Base-by-base conservation (phyloP, 2,329 filamentous ascomycete genomes). In the Aspergillus fischeri region DNA sequence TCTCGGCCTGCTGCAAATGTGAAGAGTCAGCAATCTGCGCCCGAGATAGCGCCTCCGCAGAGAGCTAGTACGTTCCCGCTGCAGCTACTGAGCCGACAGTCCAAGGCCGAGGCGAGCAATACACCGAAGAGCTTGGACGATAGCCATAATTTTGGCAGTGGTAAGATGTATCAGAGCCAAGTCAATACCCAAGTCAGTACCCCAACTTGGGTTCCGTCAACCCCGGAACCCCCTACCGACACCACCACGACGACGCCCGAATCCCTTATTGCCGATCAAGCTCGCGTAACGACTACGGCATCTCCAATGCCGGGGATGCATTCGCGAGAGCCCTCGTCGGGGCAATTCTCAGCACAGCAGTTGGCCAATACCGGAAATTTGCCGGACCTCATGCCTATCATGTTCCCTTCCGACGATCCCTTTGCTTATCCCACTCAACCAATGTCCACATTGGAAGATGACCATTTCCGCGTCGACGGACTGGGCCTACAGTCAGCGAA, bases 361-460 rank as follows among this genome's bases (percentile, higher is more conserved):
- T 70, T 75, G 53, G 65, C 66, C 32, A 70, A 67, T 50, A 52
- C 64, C 7, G 61, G 60, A 41, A 72, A 73, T 54, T 70, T 80
- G 17, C 77, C 77, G 1, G 78, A 80, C 62, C 68, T 81, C 42
- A 78, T 77, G 72, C 76, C 75, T 8, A 77, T 80, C 63, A 81
- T 81, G 78, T 81, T 77, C 58, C 78, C 78, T 3, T 79, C 78
- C 1, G 75, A 75, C 56, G 78, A 81, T 55, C 78, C 78, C 14
- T 80, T 80, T 57, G 78, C 78, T 4, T 81, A 81, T 60, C 78
- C 78, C 17, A 78, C 75, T 32, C 78, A 80, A 58, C 77, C 78
- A 5, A 75, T 79, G 74, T 77, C 75, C 4, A 77, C 73, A 5
- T 62, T 79, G 45, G 77, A 79, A 65, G 70, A 77, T 53, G 71